Base-by-base conservation (phyloP, 257 asterid genomes). In the Rhazya stricta region DNA sequence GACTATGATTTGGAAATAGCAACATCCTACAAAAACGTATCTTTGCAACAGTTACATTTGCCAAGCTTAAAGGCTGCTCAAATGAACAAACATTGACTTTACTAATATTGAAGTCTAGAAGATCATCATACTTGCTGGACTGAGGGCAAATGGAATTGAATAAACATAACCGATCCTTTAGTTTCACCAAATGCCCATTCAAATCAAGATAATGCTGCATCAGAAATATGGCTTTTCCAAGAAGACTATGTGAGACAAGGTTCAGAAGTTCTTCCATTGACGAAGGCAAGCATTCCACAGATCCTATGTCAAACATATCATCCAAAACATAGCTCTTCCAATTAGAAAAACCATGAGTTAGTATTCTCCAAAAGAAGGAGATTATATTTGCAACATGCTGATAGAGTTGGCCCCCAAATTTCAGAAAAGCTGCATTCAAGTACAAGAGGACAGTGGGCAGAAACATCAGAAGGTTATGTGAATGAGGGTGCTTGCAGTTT, bases 1-100 rank as follows among this genome's bases (percentile, higher is more conserved):
- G 82, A 75, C 62, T 76, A 74, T 68, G 25, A 66, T 81, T 86
- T 3, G 85, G 71, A 74, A 83, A 85, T 74, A 94, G 74, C 73
- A 94, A 88, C 78, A 87, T 60, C 85, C 88, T 83, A 73, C 91
- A 90, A 76, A 94, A 72, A 69, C 80, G 78, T 81, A 88, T 77
- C 86, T 91, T 91, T 65, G 91, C 94, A 74, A 87, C 91, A 65
- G 84, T 87, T 82, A 82, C 84, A 80, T 90, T 91, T 60, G 86
- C 93, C 77, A 87, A 76, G 81, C 87, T 88, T 79, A 91, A 73
- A 73, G 88, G 84, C 72, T 76, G 86, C 73, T 81, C 76, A 69
- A 83, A 86, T 23, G 91, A 85, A 86, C 41, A 74, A 76, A 67
- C 36, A 74, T 78, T 84, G 66, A 77, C 77, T 82, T 91, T 88